Base-by-base conservation (phyloP, 108 stramenopile genomes). In the Cylindrotheca closterium region DNA sequence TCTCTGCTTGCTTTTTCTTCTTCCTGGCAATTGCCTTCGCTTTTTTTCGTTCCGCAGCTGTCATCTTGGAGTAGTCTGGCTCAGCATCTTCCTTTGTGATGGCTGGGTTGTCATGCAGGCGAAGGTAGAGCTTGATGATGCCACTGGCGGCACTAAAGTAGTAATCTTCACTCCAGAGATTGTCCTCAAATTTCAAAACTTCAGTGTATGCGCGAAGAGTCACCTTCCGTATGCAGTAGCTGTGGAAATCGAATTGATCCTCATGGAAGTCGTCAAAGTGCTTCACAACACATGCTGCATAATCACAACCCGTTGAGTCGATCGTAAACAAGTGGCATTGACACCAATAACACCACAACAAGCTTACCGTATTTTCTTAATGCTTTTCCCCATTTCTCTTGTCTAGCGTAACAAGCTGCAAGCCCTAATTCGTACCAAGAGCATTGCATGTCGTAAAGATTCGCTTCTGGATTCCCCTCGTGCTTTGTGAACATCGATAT, bases 161-260 rank as follows among this genome's bases (percentile, higher is more conserved):
- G 67, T 81, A 74, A 5, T 83, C 77, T 65, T 95, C 89, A 26
- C 85, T 87, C 81, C 83, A 92, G 22, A 93, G 52, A 48, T 79
- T 71, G 60, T 96, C 97, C 70, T 96, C 97, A 57, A 89, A 87
- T 51, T 84, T 72, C 21, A 99, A 77, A 30, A 95, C 74, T 47
- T 85, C 89, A 25, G 94, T 81, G 74, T 99, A 99, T 0, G 97
- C 80, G 45, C 97, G 86, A 26, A 99, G 76, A 4, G 97, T 99
- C 22, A 90, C 91, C 83, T 97, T 98, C 47, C 97, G 93, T 62
- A 98, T 67, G 71, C 97, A 98, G 67, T 98, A 99, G 33, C 79
- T 75, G 84, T 99, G 98, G 68, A 99, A 98, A 80, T 99, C 98
- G 59, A 99, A 97, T 71, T 98, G 96, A 82, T 99, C 98, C 60